These are phyloP conservation scores for Fusarium pseudoanthophilum DNA, from an alignment of 2,329 filamentous ascomycete genomes.

Conservation along the genomic window DNA sequence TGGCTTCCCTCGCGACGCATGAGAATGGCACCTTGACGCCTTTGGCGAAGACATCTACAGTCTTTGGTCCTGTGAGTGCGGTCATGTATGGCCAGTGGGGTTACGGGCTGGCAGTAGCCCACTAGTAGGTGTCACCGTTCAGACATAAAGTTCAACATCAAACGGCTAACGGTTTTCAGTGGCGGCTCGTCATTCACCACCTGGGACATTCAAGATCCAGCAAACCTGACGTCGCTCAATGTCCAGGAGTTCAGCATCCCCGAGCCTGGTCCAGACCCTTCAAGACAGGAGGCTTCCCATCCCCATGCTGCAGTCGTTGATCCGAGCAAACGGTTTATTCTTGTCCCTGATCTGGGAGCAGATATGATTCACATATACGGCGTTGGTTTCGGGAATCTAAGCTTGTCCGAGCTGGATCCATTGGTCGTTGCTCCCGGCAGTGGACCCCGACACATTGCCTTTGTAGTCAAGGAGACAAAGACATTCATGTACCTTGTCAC, in stretches of 20 bases:
- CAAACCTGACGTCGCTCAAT: constrained; percentile 50
- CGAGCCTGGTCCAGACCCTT: constrained; percentile 51
- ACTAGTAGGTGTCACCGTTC: constrained; percentile 54
- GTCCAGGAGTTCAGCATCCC: constrained; percentile 54
- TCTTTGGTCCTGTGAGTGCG: constrained; percentile 57
- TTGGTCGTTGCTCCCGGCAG: constrained; percentile 61
- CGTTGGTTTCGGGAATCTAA: constrained; percentile 56
- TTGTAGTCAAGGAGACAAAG: constrained; percentile 57
- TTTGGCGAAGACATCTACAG: constrained; percentile 50
- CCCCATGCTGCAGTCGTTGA: constrained; percentile 74
- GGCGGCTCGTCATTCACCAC: constrained; percentile 56
- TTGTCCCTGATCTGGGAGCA: constrained; percentile 74
- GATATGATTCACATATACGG: constrained; percentile 69
- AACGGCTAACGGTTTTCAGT: constrained; percentile 43
- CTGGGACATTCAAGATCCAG: constrained; percentile 56
- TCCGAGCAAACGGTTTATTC: constrained; percentile 69
- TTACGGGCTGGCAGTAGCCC: constrained; percentile 55
- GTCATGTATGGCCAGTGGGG: constrained; percentile 56
- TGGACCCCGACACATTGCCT: constrained; percentile 74
- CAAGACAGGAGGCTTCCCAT: constrained; percentile 67
- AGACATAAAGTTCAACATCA: neutral
- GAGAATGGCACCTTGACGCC: constrained; percentile 53
- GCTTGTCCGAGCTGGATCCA: constrained; percentile 54
- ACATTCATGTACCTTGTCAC: constrained; percentile 70
- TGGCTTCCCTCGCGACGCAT: constrained; percentile 55